Evolutionary conservation across 345 rosid genomes (phyloP).

Genomic region (Xanthoceras sorbifolium): DNA sequence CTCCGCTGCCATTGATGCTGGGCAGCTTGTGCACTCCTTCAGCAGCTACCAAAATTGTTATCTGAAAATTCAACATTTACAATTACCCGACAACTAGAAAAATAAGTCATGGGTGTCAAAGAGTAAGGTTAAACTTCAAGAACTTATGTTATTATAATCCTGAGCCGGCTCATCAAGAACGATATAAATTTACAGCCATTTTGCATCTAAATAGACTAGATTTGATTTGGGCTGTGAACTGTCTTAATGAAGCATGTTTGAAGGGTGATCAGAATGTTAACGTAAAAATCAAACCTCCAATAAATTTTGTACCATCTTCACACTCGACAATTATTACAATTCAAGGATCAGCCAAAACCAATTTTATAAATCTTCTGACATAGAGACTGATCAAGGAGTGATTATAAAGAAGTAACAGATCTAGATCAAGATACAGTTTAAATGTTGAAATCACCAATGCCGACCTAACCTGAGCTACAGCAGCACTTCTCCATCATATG

Average conservation of each 20-base stretch:
- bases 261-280: background rate
- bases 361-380: background rate
- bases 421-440: background rate
- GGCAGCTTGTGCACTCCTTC: constrained; percentile 83
- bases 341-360: background rate
- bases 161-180: constrained; percentile 1
- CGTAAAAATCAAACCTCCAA: background rate
- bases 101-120: background rate
- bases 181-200: background rate
- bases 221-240: background rate
- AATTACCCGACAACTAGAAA: constrained; percentile 1
- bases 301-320: background rate
- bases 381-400: background rate
- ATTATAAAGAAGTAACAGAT: background rate
- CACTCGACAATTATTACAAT: background rate
- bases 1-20: constrained; percentile 61
- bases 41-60: constrained; percentile 91
- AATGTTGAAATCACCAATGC: background rate
- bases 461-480: background rate
- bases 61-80: constrained; percentile 38
- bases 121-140: background rate
- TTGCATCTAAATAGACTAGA: background rate
- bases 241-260: background rate
- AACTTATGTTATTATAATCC: background rate
- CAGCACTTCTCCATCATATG: background rate